phyloP scores from a whole-genome alignment of 495 filamentous ascomycete genomes.

The Aspergillus steynii region DNA sequence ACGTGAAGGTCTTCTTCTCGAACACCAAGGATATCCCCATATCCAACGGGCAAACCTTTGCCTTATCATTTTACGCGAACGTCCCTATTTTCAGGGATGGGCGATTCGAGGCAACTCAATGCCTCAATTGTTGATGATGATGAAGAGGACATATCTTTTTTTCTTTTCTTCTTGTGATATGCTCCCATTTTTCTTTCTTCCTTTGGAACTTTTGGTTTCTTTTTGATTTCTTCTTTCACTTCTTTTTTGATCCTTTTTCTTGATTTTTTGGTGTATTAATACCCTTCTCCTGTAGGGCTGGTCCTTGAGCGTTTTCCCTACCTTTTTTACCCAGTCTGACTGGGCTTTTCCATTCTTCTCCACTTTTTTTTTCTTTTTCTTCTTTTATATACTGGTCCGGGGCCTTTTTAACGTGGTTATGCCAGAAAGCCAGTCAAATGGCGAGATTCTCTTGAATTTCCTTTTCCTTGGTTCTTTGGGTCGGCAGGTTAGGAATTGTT shows the following conservation, averaged over 20 bases:
- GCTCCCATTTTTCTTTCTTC: constrained; percentile 26
- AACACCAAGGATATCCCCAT: too few relatives aligned
- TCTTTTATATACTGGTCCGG: constrained; percentile 29
- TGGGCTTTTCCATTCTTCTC: constrained; percentile 27
- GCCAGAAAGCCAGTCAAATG: constrained; percentile 42
- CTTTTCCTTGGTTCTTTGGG: constrained; percentile 34
- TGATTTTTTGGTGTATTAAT: constrained; percentile 36
- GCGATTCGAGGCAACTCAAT: constrained; percentile 9
- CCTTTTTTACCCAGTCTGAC: constrained; percentile 41
- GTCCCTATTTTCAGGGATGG: constrained; percentile 4
- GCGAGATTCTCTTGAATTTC: constrained; percentile 33
- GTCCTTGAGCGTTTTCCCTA: constrained; percentile 27
- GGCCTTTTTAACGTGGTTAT: constrained; percentile 43
- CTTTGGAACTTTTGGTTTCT: constrained; percentile 18
- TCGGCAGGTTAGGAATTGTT: constrained; percentile 28
- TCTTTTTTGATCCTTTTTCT: constrained; percentile 39
- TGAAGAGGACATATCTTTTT: constrained; percentile 20
- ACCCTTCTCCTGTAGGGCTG: constrained; percentile 39
- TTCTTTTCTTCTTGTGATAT: constrained; percentile 20
- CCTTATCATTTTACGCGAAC: constrained; percentile 3
- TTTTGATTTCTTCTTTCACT: constrained; percentile 36
- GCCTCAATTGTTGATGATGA: constrained; percentile 13
- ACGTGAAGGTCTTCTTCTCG: background rate
- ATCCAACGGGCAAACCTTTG: background rate
- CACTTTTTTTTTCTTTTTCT: constrained; percentile 23